A percentile compares a stretch with the other conserved stretches of the same genome.
Conservation (phyloP, 176 grass and related monocot genomes). For the Areca catechu region DNA sequence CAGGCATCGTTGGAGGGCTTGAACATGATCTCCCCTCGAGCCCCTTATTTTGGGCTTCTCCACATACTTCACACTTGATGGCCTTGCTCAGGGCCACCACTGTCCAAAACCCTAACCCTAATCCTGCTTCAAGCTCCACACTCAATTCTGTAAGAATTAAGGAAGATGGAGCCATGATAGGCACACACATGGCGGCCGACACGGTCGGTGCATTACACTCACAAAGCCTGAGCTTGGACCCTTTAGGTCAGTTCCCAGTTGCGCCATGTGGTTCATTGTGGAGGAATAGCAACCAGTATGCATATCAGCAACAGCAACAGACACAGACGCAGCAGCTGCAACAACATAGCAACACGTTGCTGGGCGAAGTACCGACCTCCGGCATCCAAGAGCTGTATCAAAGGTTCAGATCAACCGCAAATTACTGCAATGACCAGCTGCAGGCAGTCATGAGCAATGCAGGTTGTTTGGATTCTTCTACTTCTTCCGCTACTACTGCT, state of each 20-base stretch:
- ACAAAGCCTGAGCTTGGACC: constrained; percentile 1
- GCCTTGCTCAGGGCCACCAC: constrained; percentile 1
- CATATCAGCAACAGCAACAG: neutral
- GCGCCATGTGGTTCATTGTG: neutral
- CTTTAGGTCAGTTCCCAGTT: neutral
- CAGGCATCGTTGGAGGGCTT: neutral
- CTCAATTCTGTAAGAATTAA: constrained; percentile 2
- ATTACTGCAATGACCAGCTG: constrained; percentile 11
- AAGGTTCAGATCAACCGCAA: constrained; percentile 9
- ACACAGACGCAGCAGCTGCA: neutral
- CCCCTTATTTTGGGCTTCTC: constrained; percentile 11
- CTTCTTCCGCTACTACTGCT: neutral
- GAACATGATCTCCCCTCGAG: constrained; percentile 1
- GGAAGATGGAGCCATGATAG: neutral
- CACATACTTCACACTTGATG: constrained; percentile 12
- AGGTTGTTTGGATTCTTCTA: neutral
- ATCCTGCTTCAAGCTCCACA: neutral
- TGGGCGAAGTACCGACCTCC: constrained; percentile 7
- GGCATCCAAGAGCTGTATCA: constrained; percentile 17
- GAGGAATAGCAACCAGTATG: constrained; percentile 1
- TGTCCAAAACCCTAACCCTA: neutral
- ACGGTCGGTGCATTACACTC: neutral
- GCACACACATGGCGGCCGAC: neutral
- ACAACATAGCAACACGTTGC: neutral
- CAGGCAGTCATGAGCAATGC: constrained; percentile 1